phyloP scores from a whole-genome alignment of 306 rosid species.

The Gillenia trifoliata region DNA sequence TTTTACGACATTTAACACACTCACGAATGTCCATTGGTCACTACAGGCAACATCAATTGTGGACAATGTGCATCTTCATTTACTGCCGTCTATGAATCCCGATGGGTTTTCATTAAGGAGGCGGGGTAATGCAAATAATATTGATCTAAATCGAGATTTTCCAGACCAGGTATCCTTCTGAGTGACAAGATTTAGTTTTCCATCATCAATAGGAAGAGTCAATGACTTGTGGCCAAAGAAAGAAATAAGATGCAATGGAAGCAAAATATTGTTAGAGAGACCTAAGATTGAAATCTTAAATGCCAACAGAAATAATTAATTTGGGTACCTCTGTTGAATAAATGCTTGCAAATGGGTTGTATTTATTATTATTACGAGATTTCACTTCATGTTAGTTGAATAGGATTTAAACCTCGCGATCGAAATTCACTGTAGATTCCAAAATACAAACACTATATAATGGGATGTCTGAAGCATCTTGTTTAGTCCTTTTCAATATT shows the following conservation, averaged over 20 bases:
- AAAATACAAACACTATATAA: neutral
- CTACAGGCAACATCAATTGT: slow-evolving; percentile 72
- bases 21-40: slow-evolving; percentile 15
- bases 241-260: neutral
- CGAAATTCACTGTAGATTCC: neutral
- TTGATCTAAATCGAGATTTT: slow-evolving; percentile 92
- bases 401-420: neutral
- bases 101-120: slow-evolving; percentile 76
- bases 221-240: neutral
- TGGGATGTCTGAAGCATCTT: neutral
- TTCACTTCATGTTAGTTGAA: neutral
- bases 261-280: neutral
- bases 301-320: neutral
- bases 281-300: neutral
- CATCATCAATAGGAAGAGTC: neutral
- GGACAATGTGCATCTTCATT: slow-evolving; percentile 85
- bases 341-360: neutral
- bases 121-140: slow-evolving; percentile 77
- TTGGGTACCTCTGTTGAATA: neutral
- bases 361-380: neutral
- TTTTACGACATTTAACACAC: slow-evolving; percentile 15
- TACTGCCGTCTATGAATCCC: slow-evolving; percentile 95
- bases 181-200: neutral
- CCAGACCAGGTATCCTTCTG: slow-evolving; percentile 75
- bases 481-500: slow-evolving; percentile 12